A percentile compares a stretch with the other conserved stretches of the same genome.
phyloP scores from a whole-genome alignment of 2,329 filamentous ascomycete species.

The Cladophialophora immunda region DNA sequence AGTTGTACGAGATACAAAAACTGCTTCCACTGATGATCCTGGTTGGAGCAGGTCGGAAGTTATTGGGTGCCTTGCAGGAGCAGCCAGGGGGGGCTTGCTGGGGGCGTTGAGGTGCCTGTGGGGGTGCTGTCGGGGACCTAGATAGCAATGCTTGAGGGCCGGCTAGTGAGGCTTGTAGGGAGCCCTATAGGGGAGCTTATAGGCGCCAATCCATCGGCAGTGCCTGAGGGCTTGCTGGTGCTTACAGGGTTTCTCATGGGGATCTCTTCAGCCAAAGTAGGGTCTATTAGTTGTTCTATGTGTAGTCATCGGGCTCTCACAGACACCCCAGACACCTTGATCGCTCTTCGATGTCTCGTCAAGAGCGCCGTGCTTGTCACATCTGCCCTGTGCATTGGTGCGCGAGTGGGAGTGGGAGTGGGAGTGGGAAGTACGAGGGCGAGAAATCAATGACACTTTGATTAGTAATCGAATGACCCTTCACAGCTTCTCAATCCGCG shows the following conservation, averaged over 20 bases:
- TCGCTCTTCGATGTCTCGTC: too few species aligned
- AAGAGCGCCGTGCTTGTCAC: not conserved
- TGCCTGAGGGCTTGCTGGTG: too few species aligned
- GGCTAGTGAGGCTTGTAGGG: too few species aligned
- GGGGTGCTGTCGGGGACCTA: not conserved
- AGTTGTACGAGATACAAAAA: not conserved
- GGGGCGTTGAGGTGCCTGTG: not conserved
- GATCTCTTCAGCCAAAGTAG: not conserved
- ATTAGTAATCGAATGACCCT: too few species aligned
- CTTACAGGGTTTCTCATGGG: not conserved
- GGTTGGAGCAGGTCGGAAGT: not conserved
- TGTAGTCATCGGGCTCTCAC: not conserved
- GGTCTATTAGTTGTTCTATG: not conserved
- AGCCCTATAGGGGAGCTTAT: not conserved
- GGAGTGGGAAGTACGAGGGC: too few species aligned
- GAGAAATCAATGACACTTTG: too few species aligned
- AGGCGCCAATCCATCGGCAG: not conserved
- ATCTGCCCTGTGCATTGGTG: too few species aligned
- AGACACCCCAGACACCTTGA: too few species aligned
- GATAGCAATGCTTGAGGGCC: not conserved
- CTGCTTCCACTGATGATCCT: not conserved
- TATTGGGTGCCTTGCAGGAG: not conserved
- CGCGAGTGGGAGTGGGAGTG: not conserved
- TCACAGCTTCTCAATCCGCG: slow-evolving; percentile 1
- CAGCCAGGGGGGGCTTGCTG: not conserved